phyloP scores from a whole-genome alignment of 106 monocot species.

The Dendrobium chrysotoxum region DNA sequence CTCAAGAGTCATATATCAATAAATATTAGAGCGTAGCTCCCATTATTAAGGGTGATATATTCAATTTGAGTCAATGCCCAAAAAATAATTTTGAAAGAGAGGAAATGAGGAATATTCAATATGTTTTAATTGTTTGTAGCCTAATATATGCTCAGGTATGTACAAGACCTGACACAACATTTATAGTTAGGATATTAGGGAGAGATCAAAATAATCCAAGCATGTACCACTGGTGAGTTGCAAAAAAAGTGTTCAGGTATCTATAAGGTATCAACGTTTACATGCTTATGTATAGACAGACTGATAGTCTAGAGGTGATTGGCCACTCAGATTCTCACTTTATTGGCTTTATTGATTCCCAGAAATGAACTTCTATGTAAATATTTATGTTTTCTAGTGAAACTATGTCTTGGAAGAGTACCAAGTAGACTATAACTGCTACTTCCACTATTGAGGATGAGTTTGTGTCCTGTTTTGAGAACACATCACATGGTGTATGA shows the following conservation, averaged over 20 bases:
- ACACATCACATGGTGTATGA: constrained; percentile 6
- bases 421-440: background rate
- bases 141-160: background rate
- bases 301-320: background rate
- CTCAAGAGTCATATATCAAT: too few species aligned
- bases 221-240: constrained; percentile 3
- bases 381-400: background rate
- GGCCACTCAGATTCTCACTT: background rate
- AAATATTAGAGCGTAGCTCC: too few species aligned
- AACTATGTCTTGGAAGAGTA: constrained; percentile 5
- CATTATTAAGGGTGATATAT: too few species aligned
- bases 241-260: constrained; percentile 1
- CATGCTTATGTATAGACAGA: constrained; percentile 3
- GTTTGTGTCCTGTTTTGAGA: constrained; percentile 14
- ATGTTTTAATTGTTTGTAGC: too few species aligned
- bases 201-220: constrained; percentile 1
- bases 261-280: background rate
- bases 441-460: constrained; percentile 8
- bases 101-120: too few species aligned
- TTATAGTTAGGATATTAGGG: background rate
- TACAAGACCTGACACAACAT: background rate
- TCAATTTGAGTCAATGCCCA: background rate
- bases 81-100: too few species aligned
- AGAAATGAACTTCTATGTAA: too few species aligned
- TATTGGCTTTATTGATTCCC: background rate